Conservation (phyloP, 2,329 filamentous ascomycete genomes). For the Pseudopithomyces chartarum region DNA sequence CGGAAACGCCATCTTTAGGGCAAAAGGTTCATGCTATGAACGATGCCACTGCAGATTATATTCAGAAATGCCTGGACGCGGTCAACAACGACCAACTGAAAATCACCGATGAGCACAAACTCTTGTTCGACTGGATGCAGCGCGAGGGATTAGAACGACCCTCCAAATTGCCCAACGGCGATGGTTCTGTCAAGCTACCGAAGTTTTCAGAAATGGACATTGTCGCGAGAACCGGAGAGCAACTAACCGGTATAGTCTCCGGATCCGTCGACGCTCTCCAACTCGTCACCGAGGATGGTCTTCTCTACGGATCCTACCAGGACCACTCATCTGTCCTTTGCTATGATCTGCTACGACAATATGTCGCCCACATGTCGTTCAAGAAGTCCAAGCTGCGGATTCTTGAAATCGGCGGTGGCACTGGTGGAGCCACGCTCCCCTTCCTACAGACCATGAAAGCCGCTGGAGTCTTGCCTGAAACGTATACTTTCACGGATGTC, state of each 20-base stretch:
- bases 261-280: constrained; percentile 1
- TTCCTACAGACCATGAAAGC: constrained; percentile 6
- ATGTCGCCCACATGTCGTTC: constrained; percentile 7
- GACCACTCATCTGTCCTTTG: constrained; percentile 7
- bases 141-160: background rate
- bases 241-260: background rate
- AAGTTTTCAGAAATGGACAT: constrained; percentile 4
- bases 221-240: background rate
- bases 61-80: background rate
- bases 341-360: constrained; percentile 4
- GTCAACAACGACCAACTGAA: background rate
- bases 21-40: background rate
- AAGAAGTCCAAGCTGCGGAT: constrained; percentile 9
- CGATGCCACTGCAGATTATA: background rate
- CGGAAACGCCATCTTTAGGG: background rate
- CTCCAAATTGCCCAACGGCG: background rate
- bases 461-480: background rate
- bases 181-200: background rate
- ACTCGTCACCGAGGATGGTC: constrained; percentile 7
- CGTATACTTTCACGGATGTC: constrained; percentile 21
- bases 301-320: constrained; percentile 7
- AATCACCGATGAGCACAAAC: background rate
- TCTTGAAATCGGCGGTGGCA: constrained; percentile 18
- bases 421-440: constrained; percentile 12
- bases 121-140: constrained; percentile 1